Evolutionary conservation across 2,329 filamentous ascomycete genomes (phyloP), one percentile per base, ranked within the genome.

Genomic region (Curvularia sp.): DNA sequence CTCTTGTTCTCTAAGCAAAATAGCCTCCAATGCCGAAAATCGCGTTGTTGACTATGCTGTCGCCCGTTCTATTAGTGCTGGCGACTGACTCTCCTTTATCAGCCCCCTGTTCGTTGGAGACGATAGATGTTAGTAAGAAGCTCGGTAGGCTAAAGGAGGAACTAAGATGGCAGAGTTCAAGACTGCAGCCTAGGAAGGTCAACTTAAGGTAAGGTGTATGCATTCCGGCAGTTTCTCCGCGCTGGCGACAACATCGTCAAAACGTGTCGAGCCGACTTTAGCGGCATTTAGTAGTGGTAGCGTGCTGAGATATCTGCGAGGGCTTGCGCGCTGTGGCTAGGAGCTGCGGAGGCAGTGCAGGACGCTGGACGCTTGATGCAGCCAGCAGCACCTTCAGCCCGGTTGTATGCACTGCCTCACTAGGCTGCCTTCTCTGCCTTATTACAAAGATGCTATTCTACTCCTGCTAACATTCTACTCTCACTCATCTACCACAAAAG

Each of bases 371-470:
- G n/a, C n/a, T n/a, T n/a, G n/a, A n/a, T n/a, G n/a, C n/a, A n/a
- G n/a, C n/a, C n/a, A n/a, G n/a, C n/a, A n/a, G n/a, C n/a, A n/a
- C n/a, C n/a, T n/a, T n/a, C n/a, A n/a, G n/a, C n/a, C n/a, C n/a
- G n/a, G n/a, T n/a, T n/a, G 18, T 18, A 43, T 21, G 41, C 41
- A 43, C 18, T 43, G 41, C 41, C 53, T 56, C 48, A 38, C 2
- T 12, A 56, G 53, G 53, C 53, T 34, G 53, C 47, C 36, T 51
- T 56, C 28, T 39, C 34, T 49, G 38, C 48, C 28, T 43, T 43
- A 18, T 49, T n/a, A 48, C 43, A 7, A 43, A 10, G 12, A 15
- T 42, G n/a, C 7, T 6, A 4, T 32, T 23, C 36, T 9, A 28
- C 8, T 34, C 25, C 34, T 12, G 12, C 21, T 27, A 27, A 1